Base-by-base conservation (phyloP, 2,329 filamentous ascomycete genomes). In the Cladophialophora yegresii region DNA sequence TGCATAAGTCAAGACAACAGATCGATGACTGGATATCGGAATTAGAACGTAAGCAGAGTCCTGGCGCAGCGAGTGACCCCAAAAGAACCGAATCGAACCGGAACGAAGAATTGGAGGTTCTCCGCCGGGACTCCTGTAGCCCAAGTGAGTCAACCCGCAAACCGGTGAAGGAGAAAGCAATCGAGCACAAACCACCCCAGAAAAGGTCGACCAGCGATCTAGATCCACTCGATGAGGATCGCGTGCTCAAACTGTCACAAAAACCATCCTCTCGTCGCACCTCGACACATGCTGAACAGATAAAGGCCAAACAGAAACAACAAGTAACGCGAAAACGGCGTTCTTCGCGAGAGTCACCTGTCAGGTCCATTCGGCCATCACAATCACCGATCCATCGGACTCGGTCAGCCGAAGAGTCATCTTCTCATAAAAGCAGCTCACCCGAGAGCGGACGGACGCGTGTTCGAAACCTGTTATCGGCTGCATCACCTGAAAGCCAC, bases 141-240 rank as follows among this genome's bases (percentile, higher is more conserved):
- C 61, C 56, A 20, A 61, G 63, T 65, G 67, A 67, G 62, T 65
- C 59, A 61, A 64, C 54, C 40, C 57, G 49, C 28, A 62, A 54
- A 43, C 22, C 45, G 43, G 23, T 32, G 40, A 49, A 57, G 16
- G 26, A 56, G 13, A 56, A 30, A 53, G 43, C 57, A 54, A 9
- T 10, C 20, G 59, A 64, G 28, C 55, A 47, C 13, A 69, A 62
- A 51, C 64, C 69, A 10, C 63, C 67, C 47, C 62, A 66, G 23
- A 70, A 70, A 57, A 64, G 70, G 57, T 67, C 67, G 47, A 65
- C 67, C 10, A 69, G 67, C 54, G 65, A 69, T 62, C 54, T 67
- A 9, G 66, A 70, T 47, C 58, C 66, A 28, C 32, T 62, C 20
- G 66, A 64, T 28, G 64, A 67, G 23, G 61, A 62, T 32, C 59